Evolutionary conservation across 305 asterid species (phyloP).

Genomic region (Solanum aculeatissimum): DNA sequence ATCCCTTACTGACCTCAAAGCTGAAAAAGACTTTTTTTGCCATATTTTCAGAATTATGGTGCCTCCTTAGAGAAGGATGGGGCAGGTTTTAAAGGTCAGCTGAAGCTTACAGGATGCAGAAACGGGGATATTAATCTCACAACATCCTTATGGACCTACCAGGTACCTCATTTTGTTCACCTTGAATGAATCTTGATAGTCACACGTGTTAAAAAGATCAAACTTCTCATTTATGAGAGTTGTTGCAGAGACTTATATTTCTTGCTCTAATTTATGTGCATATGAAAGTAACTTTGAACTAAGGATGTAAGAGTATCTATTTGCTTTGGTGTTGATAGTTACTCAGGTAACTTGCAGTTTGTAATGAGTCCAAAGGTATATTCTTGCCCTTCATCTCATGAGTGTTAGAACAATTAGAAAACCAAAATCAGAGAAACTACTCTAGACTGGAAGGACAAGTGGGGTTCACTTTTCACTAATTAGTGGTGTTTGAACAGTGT

Average conservation of each 20-base stretch:
- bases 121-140: slow-evolving; percentile 64
- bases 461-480: background rate
- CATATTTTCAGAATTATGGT: slow-evolving; percentile 68
- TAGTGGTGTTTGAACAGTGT: background rate
- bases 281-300: background rate
- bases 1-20: background rate
- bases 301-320: background rate
- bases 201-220: background rate
- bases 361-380: background rate
- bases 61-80: slow-evolving; percentile 94
- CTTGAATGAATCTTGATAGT: background rate
- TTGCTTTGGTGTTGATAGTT: background rate
- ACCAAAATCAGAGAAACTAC: background rate
- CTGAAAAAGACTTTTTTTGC: background rate
- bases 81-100: slow-evolving; percentile 77
- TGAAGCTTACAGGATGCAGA: slow-evolving; percentile 50
- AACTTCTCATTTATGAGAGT: background rate
- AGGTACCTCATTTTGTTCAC: slow-evolving; percentile 31
- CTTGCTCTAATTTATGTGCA: background rate
- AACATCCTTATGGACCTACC: slow-evolving; percentile 60
- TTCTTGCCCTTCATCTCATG: background rate
- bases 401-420: background rate
- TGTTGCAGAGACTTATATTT: background rate
- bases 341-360: background rate
- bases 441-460: background rate